These are phyloP conservation scores for Lactifluus rugatus DNA, from an alignment of 768 basidiomycete genomes.

Conservation along the genomic window DNA sequence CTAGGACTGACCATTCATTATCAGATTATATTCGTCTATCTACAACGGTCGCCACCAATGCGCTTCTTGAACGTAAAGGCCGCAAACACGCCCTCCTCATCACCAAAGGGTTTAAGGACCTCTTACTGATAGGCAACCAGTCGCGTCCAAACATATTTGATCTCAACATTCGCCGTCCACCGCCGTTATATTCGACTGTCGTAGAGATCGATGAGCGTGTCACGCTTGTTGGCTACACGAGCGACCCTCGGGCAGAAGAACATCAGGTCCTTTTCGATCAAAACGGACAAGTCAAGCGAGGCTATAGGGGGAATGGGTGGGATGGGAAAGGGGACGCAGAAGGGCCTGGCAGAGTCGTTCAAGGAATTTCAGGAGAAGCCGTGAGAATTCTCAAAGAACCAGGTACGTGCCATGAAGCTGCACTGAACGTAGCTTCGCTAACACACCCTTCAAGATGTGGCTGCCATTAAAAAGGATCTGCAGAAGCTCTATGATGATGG, in stretches of 20 bases:
- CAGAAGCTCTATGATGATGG: slow-evolving; percentile 67
- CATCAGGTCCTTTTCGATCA: slow-evolving; percentile 72
- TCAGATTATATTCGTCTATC: slow-evolving; percentile 85
- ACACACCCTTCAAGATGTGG: slow-evolving; percentile 36
- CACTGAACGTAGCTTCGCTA: slow-evolving; percentile 2
- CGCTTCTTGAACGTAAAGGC: slow-evolving; percentile 89
- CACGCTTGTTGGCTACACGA: slow-evolving; percentile 87
- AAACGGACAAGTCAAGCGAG: slow-evolving; percentile 51
- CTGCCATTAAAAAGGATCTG: slow-evolving; percentile 48
- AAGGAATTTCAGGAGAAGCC: slow-evolving; percentile 81
- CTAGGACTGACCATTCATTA: background rate
- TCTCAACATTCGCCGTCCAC: slow-evolving; percentile 72
- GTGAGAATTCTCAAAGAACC: slow-evolving; percentile 73
- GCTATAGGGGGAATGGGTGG: slow-evolving; percentile 72
- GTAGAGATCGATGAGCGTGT: slow-evolving; percentile 85
- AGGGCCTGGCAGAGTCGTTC: slow-evolving; percentile 70
- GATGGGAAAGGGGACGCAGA: slow-evolving; percentile 62
- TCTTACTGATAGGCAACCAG: slow-evolving; percentile 90
- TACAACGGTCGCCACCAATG: slow-evolving; percentile 95
- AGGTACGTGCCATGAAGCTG: slow-evolving; percentile 31
- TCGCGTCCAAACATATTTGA: slow-evolving; percentile 93
- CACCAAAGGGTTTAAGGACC: slow-evolving; percentile 85
- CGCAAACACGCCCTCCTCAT: slow-evolving; percentile 86
- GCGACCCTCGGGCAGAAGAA: slow-evolving; percentile 71
- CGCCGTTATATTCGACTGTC: slow-evolving; percentile 68